phyloP scores from a whole-genome alignment of 2,329 filamentous ascomycete genomes.

The Aspergillus puulaauensis region DNA sequence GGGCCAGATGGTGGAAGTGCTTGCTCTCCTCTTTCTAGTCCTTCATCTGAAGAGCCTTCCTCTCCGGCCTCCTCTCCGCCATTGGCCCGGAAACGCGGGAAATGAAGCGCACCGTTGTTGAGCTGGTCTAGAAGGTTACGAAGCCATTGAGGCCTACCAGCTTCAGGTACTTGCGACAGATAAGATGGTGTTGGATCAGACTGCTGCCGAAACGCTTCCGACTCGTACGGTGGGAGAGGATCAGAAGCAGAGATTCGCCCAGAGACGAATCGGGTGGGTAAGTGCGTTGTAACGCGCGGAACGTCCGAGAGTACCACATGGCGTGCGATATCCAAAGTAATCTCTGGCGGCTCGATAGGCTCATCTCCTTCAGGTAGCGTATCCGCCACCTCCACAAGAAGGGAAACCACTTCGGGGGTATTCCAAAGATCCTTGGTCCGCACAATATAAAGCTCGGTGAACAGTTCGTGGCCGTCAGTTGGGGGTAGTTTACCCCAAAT shows the following conservation, averaged over 20 bases:
- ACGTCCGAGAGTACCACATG: conserved; percentile 78
- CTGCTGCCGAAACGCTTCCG: conserved; percentile 37
- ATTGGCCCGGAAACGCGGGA: conserved; percentile 22
- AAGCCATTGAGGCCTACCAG: conserved; percentile 35
- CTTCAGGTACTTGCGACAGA: conserved; percentile 30
- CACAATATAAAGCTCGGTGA: conserved; percentile 72
- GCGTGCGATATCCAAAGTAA: conserved; percentile 62
- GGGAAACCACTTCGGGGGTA: conserved; percentile 65
- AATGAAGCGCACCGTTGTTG: conserved; percentile 30
- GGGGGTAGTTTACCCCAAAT: conserved; percentile 79
- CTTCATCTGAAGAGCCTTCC: conserved; percentile 8
- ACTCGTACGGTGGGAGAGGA: conserved; percentile 69
- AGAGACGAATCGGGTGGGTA: conserved; percentile 66
- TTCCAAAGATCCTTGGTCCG: conserved; percentile 85
- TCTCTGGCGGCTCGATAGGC: conserved; percentile 45
- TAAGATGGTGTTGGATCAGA: conserved; percentile 34
- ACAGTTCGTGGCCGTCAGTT: conserved; percentile 64
- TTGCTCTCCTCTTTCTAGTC: conserved; percentile 14
- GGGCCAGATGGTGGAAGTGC: conserved; percentile 22
- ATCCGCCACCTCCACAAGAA: conserved; percentile 70
- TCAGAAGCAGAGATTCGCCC: conserved; percentile 74
- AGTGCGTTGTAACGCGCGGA: conserved; percentile 66
- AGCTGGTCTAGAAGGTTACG: conserved; percentile 37
- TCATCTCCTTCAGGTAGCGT: conserved; percentile 48
- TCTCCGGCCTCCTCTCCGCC: conserved; percentile 20